Base-by-base conservation (phyloP, 2,329 filamentous ascomycete species). In the Botrytis porri region DNA sequence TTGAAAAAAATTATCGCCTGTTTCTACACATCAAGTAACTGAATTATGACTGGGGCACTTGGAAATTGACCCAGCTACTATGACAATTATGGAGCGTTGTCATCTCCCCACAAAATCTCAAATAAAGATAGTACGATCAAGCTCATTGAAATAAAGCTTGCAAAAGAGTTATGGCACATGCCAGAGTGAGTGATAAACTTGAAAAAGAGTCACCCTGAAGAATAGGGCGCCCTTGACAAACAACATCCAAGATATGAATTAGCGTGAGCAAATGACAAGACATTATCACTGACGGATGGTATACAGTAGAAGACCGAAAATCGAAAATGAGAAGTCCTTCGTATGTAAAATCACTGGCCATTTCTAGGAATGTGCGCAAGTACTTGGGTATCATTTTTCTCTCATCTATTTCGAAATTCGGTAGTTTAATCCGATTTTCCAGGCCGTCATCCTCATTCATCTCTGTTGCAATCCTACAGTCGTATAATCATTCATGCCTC, bases 331-430 rank as follows among this genome's bases (percentile, higher is more conserved):
- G 32, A 20, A 57, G 12, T 2, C 4, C 7, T 2, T 39, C 1
- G 16, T 7, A 18, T 22, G 16, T n/a, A 1, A 29, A 39, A 35
- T 1, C 45, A 22, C 32, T 25, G 2, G 4, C 10, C 32, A 54
- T 25, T 14, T 39, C 1, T 25, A 35, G 20, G n/a, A 29, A 39
- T 57, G 12, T 41, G 25, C 16, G 48, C 48, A 29, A 32, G 18
- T 57, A 41, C 35, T 54, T 67, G 65, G 65, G 65, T 67, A 67
- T 67, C 65, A 67, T 67, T 57, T 25, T 57, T 67, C 65, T 67
- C 45, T 67, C 35, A 67, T 67, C 64, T 18, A 41, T 51, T 22
- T 65, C 16, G 10, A 57, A 32, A 4, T 25, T 25, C 16, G 18
- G 6, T 25, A 9, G 18, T 12, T n/a, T 16, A 9, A 45, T 29